Evolutionary conservation across 768 basidiomycete species (phyloP).

Genomic region (Russula emetica): DNA sequence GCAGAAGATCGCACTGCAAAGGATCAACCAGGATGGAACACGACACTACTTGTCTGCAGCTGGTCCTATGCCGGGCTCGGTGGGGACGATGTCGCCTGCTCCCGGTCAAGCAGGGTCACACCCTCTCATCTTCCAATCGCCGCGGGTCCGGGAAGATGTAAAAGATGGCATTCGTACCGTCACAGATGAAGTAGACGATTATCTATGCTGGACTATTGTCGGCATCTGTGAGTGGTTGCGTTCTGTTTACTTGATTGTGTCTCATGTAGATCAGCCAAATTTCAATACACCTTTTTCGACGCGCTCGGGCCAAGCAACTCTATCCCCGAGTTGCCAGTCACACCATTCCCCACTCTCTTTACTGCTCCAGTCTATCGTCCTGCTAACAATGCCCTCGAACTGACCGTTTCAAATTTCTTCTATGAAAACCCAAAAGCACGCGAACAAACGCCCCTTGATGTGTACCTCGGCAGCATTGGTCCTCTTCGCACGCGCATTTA

Average conservation of each 20-base stretch:
- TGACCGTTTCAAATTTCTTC: conserved; percentile 87
- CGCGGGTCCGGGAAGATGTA: conserved; percentile 76
- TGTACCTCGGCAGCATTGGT: conserved; percentile 87
- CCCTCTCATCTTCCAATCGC: conserved; percentile 71
- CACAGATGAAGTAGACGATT: conserved; percentile 90
- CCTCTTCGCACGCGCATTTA: conserved; percentile 77
- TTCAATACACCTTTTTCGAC: conserved; percentile 93
- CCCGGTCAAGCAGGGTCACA: conserved; percentile 82
- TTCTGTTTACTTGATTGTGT: conserved; percentile 11
- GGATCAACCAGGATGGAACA: conserved; percentile 75
- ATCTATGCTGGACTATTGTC: conserved; percentile 93
- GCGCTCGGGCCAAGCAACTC: conserved; percentile 75
- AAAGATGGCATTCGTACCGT: conserved; percentile 72
- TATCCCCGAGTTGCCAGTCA: conserved; percentile 76
- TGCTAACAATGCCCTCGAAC: conserved; percentile 67
- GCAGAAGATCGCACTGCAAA: conserved; percentile 91
- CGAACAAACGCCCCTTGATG: conserved; percentile 67
- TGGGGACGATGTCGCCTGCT: conserved; percentile 61
- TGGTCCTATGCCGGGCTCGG: conserved; percentile 75
- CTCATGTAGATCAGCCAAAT: conserved; percentile 58
- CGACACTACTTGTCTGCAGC: conserved; percentile 88
- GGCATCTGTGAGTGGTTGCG: conserved; percentile 70
- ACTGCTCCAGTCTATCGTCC: conserved; percentile 73
- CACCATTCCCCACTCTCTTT: conserved; percentile 85
- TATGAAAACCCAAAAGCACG: conserved; percentile 66